Evolutionary conservation across 2,329 filamentous ascomycete genomes (phyloP).

Genomic region (Diaporthe sp.): DNA sequence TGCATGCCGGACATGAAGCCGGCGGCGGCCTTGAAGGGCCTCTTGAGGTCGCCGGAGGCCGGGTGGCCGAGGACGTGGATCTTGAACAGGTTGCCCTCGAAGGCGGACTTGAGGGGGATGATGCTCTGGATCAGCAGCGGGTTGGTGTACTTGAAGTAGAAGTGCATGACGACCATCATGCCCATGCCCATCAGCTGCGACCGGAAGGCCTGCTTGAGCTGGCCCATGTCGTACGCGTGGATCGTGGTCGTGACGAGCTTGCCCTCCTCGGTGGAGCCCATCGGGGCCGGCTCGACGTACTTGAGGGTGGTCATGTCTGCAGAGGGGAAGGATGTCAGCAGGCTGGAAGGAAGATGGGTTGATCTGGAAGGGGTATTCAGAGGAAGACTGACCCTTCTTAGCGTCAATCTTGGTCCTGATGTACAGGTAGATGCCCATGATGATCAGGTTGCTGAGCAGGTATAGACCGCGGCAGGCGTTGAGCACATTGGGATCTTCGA

Average conservation of each 20-base stretch:
- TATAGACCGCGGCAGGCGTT: conserved; percentile 69
- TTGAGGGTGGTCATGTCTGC: conserved; percentile 96
- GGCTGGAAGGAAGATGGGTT: not conserved
- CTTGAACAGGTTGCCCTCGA: conserved; percentile 97
- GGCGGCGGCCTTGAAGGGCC: conserved; percentile 89
- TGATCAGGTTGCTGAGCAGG: conserved; percentile 79
- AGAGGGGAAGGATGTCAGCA: not conserved
- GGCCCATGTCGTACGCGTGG: conserved; percentile 91
- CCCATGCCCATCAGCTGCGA: conserved; percentile 93
- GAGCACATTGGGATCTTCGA: conserved; percentile 81
- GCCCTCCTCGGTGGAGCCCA: conserved; percentile 93
- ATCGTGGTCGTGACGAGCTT: conserved; percentile 97
- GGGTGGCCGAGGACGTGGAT: conserved; percentile 92
- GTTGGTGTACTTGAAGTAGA: conserved; percentile 99
- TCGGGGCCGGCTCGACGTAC: conserved; percentile 95
- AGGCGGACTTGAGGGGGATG: conserved; percentile 94
- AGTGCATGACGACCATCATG: conserved; percentile 99
- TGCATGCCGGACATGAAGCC: conserved; percentile 87
- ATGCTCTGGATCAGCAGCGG: conserved; percentile 98
- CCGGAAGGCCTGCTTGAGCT: conserved; percentile 88
- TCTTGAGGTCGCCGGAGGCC: conserved; percentile 90
- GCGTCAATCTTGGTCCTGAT: conserved; percentile 88
- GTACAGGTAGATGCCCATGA: conserved; percentile 86
- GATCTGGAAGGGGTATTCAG: not conserved
- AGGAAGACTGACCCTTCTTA: conserved; percentile 85